Evolutionary conservation across 306 rosid genomes (phyloP).

Genomic region (Acacia acuminata): DNA sequence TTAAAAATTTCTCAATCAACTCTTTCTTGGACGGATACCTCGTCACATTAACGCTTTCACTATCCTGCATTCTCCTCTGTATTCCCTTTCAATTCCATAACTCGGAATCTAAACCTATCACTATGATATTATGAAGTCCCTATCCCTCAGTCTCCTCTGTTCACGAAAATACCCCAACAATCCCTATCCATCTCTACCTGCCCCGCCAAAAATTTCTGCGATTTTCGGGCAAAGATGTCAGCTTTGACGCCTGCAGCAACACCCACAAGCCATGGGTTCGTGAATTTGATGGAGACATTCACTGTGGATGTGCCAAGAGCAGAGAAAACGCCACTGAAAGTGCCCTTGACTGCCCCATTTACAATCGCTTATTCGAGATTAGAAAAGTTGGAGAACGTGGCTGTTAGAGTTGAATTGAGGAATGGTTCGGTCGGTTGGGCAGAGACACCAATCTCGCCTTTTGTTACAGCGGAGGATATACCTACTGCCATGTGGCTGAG

Average conservation of each 20-base stretch:
- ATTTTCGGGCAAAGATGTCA: constrained; percentile 43
- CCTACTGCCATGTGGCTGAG: constrained; percentile 72
- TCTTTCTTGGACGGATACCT: not conserved
- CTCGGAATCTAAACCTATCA: constrained; percentile 3
- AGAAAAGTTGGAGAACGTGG: constrained; percentile 84
- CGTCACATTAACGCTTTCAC: not conserved
- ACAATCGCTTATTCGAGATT: constrained; percentile 83
- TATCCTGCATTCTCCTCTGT: not conserved
- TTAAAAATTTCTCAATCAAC: too few species aligned
- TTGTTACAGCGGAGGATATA: constrained; percentile 96
- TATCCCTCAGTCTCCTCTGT: constrained; percentile 19
- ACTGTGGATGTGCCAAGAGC: constrained; percentile 77
- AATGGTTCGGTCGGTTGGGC: constrained; percentile 93
- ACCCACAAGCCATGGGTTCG: constrained; percentile 59
- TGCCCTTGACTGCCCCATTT: constrained; percentile 72
- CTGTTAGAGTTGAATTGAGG: constrained; percentile 78
- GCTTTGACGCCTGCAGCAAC: constrained; percentile 39
- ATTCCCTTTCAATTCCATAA: not conserved
- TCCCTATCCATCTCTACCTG: not conserved
- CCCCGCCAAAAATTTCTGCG: constrained; percentile 14
- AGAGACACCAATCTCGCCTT: constrained; percentile 83
- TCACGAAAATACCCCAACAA: constrained; percentile 11
- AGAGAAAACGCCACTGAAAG: constrained; percentile 74
- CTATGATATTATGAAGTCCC: constrained; percentile 23
- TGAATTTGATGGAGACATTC: constrained; percentile 64